Base-by-base conservation (phyloP, 768 basidiomycete species). In the Boletus edulis region DNA sequence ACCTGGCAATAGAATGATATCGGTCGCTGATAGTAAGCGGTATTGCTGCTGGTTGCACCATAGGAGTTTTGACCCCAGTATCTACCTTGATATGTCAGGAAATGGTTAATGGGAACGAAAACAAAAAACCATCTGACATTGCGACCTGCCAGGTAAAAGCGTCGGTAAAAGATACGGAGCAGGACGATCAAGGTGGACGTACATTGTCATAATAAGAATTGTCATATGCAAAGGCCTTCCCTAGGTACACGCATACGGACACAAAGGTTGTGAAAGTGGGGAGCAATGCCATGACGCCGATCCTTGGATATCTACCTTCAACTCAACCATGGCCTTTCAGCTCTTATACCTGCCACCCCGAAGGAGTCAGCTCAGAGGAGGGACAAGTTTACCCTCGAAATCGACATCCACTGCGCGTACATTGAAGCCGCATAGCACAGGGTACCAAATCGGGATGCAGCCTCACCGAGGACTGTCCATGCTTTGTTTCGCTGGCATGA, bases 41-140 rank as follows among this genome's bases (percentile, higher is more conserved):
- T 67, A 55, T 86, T 77, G 20, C 64, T 64, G 56, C 80, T 75
- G 6, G 71, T 73, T 11, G 85, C 86, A 39, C 87, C 86, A 55
- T 86, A 86, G 2, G 87, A 87, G 60, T 88, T 84, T 67, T 89
- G 86, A 54, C 87, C 88, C 84, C 84, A 88, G 65, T 87, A 87
- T 32, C 85, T 86, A 64, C 17, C 46, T 32, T 20, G 35, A 39
- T 27, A 18, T 40, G 43, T 54, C 29, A 51, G 45, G n/a, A 40
- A 39, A 18, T 27, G 49, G 9, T 39, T 2, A 10, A 47, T 49
- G 41, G 18, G 4, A 12, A 27, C 18, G 10, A 32, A 59, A 51
- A 49, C n/a, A 20, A 60, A 50, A 24, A 49, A n/a, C 1, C 40
- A 54, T 42, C 78, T 58, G 71, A 85, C 82, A 85, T 79, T 35